Percentiles rank a stretch among this genome's conserved stretches.
Evolutionary conservation across 2,329 filamentous ascomycete genomes (phyloP).

Genomic region (Aspergillus fischeri): DNA sequence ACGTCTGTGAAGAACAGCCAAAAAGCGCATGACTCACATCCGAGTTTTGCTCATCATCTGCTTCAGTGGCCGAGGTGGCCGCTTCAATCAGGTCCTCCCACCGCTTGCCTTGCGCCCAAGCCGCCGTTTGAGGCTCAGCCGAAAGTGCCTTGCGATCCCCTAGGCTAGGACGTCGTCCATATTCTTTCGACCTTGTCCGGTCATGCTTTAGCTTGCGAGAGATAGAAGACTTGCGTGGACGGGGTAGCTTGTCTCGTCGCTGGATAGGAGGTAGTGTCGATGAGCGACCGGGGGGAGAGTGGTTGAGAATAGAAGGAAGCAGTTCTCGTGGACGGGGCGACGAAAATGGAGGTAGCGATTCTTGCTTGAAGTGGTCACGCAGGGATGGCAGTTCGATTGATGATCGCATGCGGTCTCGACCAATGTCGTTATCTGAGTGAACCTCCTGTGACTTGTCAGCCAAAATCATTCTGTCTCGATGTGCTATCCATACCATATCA

Average conservation of each 20-base stretch:
- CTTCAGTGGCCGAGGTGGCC: slow-evolving; percentile 86
- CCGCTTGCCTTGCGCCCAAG: slow-evolving; percentile 70
- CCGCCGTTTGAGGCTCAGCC: slow-evolving; percentile 74
- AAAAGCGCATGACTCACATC: slow-evolving; percentile 61
- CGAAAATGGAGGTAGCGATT: slow-evolving; percentile 63
- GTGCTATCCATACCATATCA: slow-evolving; percentile 55
- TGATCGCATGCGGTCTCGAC: slow-evolving; percentile 57
- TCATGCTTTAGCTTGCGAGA: slow-evolving; percentile 75
- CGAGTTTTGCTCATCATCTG: slow-evolving; percentile 72
- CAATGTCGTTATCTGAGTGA: slow-evolving; percentile 66
- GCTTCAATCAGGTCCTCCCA: slow-evolving; percentile 98
- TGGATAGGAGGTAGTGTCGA: slow-evolving; percentile 84
- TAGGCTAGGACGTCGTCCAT: slow-evolving; percentile 67
- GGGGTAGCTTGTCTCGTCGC: slow-evolving; percentile 63
- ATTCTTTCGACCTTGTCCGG: slow-evolving; percentile 71
- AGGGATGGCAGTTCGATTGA: slow-evolving; percentile 72
- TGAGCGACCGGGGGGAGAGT: slow-evolving; percentile 80
- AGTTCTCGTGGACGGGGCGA: slow-evolving; percentile 64
- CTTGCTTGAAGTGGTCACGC: slow-evolving; percentile 65
- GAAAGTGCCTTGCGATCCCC: slow-evolving; percentile 80
- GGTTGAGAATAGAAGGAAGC: slow-evolving; percentile 72
- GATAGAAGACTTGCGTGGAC: slow-evolving; percentile 81
- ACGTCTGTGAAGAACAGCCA: background rate
- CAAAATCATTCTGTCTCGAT: background rate
- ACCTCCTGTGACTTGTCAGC: slow-evolving; percentile 50